Base-by-base conservation (phyloP, 208 protist species). In the Acanthamoeba royreba region DNA sequence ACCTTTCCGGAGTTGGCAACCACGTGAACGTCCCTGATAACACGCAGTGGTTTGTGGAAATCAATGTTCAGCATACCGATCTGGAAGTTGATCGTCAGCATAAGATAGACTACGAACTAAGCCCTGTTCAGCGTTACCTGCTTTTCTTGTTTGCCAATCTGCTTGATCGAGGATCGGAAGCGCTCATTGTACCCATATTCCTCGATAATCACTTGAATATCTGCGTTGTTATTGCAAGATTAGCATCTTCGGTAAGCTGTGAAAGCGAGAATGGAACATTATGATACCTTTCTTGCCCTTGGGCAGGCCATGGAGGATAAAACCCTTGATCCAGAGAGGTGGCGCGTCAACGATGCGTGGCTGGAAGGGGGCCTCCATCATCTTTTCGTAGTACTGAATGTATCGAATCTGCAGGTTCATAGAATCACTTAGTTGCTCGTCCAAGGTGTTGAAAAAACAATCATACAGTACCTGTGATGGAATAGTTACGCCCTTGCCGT, bases 271-370 rank as follows among this genome's bases (percentile, higher is more conserved):
- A n/a, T n/a, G n/a, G n/a, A n/a, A n/a, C n/a, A n/a, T n/a, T n/a
- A n/a, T n/a, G n/a, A n/a, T n/a, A 85, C 74, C 74, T 49, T 85
- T 85, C 46, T 85, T 85, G 74, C 74, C 74, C 43, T 85, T 46
- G 46, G 74, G 74, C 5, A 85, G 42, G 5, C 43, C 46, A 42
- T 85, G 25, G 8, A 85, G 40, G 74, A 46, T 55, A 42, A 85
- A 53, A 42, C 74, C 74, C 46, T 85, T 85, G 46, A 85, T 43
- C 74, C 74, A 85, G 25, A 85, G 74, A 25, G 74, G 74, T 11
- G 74, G 74, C 25, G 74, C 43, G 25, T 46, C 74, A 31, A 53
- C 22, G 19, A 85, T 19, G 17, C 74, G 74, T 28, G 74, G 74
- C 74, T 85, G 40, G 74, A 85, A 85, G 33, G 74, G 74, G 28